These are phyloP conservation scores for Diversispora eburnea DNA, from an alignment of 192 early-diverging fungal genomes.

Conservation along the genomic window DNA sequence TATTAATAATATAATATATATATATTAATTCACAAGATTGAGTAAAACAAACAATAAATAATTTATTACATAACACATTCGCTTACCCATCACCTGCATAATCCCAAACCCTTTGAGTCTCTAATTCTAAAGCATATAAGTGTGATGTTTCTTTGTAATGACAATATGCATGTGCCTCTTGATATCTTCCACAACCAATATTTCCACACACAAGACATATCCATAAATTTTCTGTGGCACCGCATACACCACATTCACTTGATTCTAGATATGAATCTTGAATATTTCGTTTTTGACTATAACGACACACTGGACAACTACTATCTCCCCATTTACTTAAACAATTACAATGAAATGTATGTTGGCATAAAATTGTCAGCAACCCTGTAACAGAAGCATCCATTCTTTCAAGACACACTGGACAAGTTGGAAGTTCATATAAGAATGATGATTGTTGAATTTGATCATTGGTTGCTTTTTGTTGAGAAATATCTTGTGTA, in stretches of 20 bases:
- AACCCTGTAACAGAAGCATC: conserved; percentile 86
- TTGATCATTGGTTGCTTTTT: background rate
- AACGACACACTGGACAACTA: conserved; percentile 91
- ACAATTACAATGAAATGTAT: conserved; percentile 93
- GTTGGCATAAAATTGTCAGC: conserved; percentile 89
- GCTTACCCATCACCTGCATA: conserved; percentile 86
- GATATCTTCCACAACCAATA: conserved; percentile 94
- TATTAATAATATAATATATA: background rate
- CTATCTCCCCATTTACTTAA: conserved; percentile 88
- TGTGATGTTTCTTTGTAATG: conserved; percentile 86
- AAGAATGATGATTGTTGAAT: conserved; percentile 26
- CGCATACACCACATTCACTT: conserved; percentile 72
- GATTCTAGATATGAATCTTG: conserved; percentile 20
- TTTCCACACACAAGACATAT: conserved; percentile 96
- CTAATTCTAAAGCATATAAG: conserved; percentile 87
- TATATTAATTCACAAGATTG: background rate
- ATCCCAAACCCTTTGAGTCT: conserved; percentile 97
- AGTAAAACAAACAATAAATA: background rate
- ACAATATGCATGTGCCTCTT: conserved; percentile 79
- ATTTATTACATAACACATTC: background rate
- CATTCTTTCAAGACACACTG: conserved; percentile 95
- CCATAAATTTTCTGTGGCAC: conserved; percentile 81
- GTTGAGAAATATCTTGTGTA: background rate
- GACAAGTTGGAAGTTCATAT: conserved; percentile 87
- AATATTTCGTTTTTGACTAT: conserved; percentile 52